Evolutionary conservation across 2,329 filamentous ascomycete genomes (phyloP).

Genomic region (Byssothecium circinans): DNA sequence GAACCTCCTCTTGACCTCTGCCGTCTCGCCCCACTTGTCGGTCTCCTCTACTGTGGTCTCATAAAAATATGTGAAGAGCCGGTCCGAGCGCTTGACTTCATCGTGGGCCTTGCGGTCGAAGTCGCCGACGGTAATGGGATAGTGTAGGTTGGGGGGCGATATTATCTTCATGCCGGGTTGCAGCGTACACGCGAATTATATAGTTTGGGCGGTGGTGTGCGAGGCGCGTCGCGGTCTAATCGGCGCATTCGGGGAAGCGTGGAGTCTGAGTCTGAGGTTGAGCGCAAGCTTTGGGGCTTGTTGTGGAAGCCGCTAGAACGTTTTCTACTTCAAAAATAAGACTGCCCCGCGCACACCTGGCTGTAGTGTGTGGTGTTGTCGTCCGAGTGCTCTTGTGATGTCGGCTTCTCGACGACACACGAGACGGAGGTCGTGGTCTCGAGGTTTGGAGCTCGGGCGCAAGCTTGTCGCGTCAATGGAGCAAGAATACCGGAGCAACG

Average conservation of each 20-base stretch:
- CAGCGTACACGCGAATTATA: conserved; percentile 34
- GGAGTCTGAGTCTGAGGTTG: conserved; percentile 22
- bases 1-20: conserved; percentile 68
- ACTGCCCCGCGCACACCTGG: background rate
- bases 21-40: conserved; percentile 73
- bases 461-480: no score
- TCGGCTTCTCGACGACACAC: no score
- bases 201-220: conserved; percentile 12
- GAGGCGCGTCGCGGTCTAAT: conserved; percentile 30
- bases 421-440: no score
- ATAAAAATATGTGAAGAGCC: conserved; percentile 85
- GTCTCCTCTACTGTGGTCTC: conserved; percentile 69
- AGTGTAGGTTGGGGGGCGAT: conserved; percentile 66
- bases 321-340: background rate
- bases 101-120: conserved; percentile 78
- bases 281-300: no score
- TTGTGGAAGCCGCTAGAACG: no score
- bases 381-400: no score
- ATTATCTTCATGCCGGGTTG: conserved; percentile 50
- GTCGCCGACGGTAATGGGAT: conserved; percentile 90
- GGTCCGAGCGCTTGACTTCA: conserved; percentile 71
- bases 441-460: no score
- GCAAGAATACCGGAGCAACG: no score
- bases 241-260: conserved; percentile 36
- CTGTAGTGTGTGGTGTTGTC: no score